Percentiles rank a stretch among this genome's conserved stretches.
Conservation (phyloP, 805 yeast genomes). For the Candida pseudoglaebosa region DNA sequence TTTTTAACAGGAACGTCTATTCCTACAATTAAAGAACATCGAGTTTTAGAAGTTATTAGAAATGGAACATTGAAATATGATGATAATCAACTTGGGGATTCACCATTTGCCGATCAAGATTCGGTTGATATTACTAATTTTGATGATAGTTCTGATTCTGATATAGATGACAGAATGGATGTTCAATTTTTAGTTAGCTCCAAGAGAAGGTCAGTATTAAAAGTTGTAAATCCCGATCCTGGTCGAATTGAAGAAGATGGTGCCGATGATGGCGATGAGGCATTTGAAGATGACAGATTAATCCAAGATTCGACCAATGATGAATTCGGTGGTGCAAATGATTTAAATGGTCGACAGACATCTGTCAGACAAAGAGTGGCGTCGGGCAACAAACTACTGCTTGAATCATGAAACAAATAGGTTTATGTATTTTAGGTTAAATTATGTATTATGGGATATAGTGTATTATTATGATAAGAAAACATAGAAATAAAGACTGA, state of each 20-base stretch:
- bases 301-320: constrained; percentile 5
- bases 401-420: neutral
- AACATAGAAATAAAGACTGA: too few relatives aligned
- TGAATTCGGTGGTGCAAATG: constrained; percentile 11
- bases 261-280: constrained; percentile 6
- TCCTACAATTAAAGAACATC: neutral
- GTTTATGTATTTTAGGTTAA: constrained; percentile 1
- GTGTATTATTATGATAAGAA: neutral
- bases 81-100: constrained; percentile 7
- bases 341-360: constrained; percentile 1
- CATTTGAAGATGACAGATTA: constrained; percentile 4
- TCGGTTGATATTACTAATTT: neutral
- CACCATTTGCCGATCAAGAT: constrained; percentile 5
- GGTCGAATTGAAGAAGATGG: constrained; percentile 4
- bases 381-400: constrained; percentile 10
- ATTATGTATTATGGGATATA: constrained; percentile 1
- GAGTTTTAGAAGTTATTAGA: neutral
- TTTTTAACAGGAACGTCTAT: neutral
- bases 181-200: constrained; percentile 72
- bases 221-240: constrained; percentile 58
- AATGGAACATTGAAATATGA: constrained; percentile 6
- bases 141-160: constrained; percentile 14
- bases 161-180: constrained; percentile 49
- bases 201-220: constrained; percentile 53
- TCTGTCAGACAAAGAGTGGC: constrained; percentile 16